Conservation (phyloP, 257 asterid species). For the Solanum piurae region DNA sequence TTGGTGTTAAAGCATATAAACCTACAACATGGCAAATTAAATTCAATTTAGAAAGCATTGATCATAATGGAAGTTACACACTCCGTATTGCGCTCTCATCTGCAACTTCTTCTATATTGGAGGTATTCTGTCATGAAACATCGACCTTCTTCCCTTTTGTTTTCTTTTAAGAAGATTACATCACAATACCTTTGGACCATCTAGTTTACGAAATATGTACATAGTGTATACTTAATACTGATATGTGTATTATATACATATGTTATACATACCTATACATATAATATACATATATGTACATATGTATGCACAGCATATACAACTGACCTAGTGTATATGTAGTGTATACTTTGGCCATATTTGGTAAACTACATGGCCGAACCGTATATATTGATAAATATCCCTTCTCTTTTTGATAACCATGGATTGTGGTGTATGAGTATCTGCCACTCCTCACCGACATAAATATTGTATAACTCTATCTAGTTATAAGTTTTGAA, state of each 20-base stretch:
- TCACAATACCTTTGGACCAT: not conserved
- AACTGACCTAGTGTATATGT: not conserved
- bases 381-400: not conserved
- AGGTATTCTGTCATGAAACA: constrained; percentile 23
- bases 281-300: not conserved
- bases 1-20: constrained; percentile 33
- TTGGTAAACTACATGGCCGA: not conserved
- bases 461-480: not conserved
- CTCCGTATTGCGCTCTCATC: constrained; percentile 66
- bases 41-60: constrained; percentile 31
- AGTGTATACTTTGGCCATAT: not conserved
- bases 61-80: constrained; percentile 34
- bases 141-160: not conserved
- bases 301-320: not conserved
- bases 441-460: not conserved
- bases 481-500: not conserved
- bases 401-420: not conserved
- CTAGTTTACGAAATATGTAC: not conserved
- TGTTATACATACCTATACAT: no score
- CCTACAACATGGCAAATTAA: constrained; percentile 72
- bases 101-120: constrained; percentile 49
- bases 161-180: not conserved
- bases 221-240: not conserved
- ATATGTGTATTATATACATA: not conserved
- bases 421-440: not conserved